Base-by-base conservation (phyloP, 306 rosid species). In the Gastrolobium bilobum region DNA sequence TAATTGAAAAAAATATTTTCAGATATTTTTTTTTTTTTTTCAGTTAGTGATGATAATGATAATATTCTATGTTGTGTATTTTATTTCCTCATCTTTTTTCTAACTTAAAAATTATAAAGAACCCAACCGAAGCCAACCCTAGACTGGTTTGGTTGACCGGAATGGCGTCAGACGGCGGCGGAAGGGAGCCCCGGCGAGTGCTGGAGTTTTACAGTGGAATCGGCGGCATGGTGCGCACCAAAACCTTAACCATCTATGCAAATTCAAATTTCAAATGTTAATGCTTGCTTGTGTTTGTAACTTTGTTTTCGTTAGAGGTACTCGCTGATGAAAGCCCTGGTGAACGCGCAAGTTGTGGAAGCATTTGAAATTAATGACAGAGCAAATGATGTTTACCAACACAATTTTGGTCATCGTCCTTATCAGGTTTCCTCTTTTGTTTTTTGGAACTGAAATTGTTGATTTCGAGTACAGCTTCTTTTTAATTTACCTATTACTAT, bases 161-260 rank as follows among this genome's bases (percentile, higher is more conserved):
- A 75, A 90, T 90, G 97, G 91, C 86, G 61, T 56, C 70, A 44
- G 37, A 11, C 15, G 71, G 84, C 71, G 77, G 65, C 46, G 76
- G 69, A 69, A 81, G 15, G 10, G 79, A 83, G 57, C 84, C 87
- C 38, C 80, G 89, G 95, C 83, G 87, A 81, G 92, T 93, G 48
- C 94, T 95, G n/a, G 99, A 93, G 79, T 95, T 93, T 83, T 95
- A 90, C 90, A 95, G 98, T 51, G 97, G 99, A 64, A 89, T 95
- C 52, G 99, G 98, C 43, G 99, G 99, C 79, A 89, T 95, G 98
- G 99, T 94, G 82, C 35, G 2, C 38, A 2, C 39, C 50, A 7
- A 2, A 50, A 31, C 40, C 71, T 53, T 46, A 26, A 38, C 66
- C 30, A 14, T 48, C 3, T 14, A 29, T 60, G 60, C 43, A 34